Conservation (phyloP, 352 stramenopile genomes). For the Globisporangium iwayamae region DNA sequence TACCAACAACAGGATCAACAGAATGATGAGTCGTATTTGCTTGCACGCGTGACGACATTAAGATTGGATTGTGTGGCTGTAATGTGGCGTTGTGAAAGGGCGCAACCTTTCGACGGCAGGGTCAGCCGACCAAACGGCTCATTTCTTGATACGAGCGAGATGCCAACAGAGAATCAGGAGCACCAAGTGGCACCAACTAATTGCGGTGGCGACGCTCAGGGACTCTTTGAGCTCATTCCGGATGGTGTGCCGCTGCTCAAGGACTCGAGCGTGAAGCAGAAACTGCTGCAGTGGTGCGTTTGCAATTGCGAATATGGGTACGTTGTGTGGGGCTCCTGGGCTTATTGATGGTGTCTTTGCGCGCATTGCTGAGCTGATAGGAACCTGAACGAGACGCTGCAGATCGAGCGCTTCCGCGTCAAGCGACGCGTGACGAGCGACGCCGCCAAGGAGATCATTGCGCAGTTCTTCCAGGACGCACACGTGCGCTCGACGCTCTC, state of each 20-base stretch:
- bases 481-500: constrained; percentile 27
- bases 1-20: neutral
- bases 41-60: neutral
- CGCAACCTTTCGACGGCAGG: neutral
- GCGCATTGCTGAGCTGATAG: constrained; percentile 11
- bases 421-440: constrained; percentile 36
- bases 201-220: neutral
- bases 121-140: neutral
- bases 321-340: neutral
- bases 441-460: constrained; percentile 38
- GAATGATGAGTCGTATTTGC: neutral
- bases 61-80: neutral
- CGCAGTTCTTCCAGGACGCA: constrained; percentile 52
- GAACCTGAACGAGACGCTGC: constrained; percentile 60
- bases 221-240: constrained; percentile 43
- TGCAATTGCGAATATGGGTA: neutral
- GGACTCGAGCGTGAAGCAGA: constrained; percentile 53
- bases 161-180: constrained; percentile 1
- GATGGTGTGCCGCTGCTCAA: constrained; percentile 42
- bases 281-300: constrained; percentile 66
- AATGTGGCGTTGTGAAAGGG: neutral
- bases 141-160: neutral
- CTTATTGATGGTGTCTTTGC: neutral
- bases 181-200: neutral
- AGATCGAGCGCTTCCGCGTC: constrained; percentile 62